A percentile compares a stretch with the other conserved stretches of the same genome.
Evolutionary conservation across 768 basidiomycete genomes (phyloP).

Genomic region (Pulveroboletus sp.): DNA sequence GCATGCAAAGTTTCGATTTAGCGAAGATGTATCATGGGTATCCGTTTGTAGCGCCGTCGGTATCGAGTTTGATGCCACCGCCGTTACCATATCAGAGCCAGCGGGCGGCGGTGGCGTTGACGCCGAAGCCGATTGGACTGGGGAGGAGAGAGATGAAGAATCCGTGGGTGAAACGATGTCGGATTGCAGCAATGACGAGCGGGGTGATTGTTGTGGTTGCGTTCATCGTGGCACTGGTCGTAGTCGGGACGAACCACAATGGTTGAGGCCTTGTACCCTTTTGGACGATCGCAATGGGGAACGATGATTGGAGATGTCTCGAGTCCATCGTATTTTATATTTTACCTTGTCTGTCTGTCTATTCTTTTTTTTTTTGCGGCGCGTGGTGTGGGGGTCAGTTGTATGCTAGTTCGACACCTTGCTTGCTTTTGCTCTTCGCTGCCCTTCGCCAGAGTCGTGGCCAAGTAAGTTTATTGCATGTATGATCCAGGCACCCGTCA

Average conservation of each 20-base stretch:
- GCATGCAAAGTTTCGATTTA: conserved; percentile 39
- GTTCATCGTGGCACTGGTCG: conserved; percentile 47
- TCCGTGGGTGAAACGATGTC: conserved; percentile 43
- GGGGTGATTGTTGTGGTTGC: conserved; percentile 45
- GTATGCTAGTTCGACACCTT: conserved; percentile 8
- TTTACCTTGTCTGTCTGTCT: not conserved
- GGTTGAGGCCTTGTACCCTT: not conserved
- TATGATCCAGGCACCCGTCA: too few relatives aligned
- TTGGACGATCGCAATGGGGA: not conserved
- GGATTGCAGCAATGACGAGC: conserved; percentile 57
- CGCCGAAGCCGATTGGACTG: conserved; percentile 13
- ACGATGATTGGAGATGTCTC: too few relatives aligned
- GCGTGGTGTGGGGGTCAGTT: conserved; percentile 1
- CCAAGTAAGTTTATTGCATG: too few relatives aligned
- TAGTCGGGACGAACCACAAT: conserved; percentile 12
- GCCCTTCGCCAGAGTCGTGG: too few relatives aligned
- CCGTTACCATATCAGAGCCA: conserved; percentile 21
- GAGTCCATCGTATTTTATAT: too few relatives aligned
- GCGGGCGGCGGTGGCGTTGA: conserved; percentile 16
- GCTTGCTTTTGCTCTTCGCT: too few relatives aligned
- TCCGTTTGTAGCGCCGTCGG: conserved; percentile 55
- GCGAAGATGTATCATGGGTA: conserved; percentile 47
- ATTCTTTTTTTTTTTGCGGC: not conserved
- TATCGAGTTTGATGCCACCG: conserved; percentile 29
- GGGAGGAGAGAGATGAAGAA: conserved; percentile 21